Evolutionary conservation across 176 grass and related monocot species (phyloP), one percentile per base, ranked within the genome.

Genomic region (sorghum (Sorghum bicolor)): DNA sequence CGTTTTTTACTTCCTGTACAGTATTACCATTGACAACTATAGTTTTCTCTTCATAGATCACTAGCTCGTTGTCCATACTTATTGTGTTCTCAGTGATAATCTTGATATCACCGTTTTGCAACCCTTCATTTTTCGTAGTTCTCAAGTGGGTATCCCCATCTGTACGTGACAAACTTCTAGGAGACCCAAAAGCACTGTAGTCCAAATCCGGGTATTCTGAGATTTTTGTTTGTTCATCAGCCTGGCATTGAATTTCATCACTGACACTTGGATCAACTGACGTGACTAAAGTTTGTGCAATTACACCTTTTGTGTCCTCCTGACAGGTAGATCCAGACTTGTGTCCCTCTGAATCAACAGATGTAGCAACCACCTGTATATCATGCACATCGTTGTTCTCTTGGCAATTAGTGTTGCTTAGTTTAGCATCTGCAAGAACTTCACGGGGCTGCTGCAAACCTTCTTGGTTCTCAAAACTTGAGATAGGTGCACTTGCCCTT

Each of bases 21-120:
- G 87, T 44, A 73, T 91, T 82, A 37, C 82, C 90, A 77, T 86
- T 86, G 77, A 92, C 89, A 48, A 98, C 87, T 85, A 95, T 77
- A 58, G 94, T 95, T 92, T 98, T 98, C 87, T 95, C 95, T 76
- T 98, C 92, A 88, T 86, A 98, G 66, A 94, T 82, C 86, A 91
- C 48, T 26, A 78, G 75, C 58, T 84, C 74, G 47, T 91, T 84
- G 74, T 88, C 88, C 76, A 93, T 15, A 53, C 52, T 80, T 89
- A 90, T 74, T 74, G 37, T 84, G 12, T 88, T 92, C 47, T 92
- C 89, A 26, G 85, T 86, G 82, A 91, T 86, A 74, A 85, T 81
- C 85, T 92, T 93, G 53, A 85, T 80, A 85, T 64, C 82, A 88
- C 64, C 77, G 81, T 70, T 91, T 65, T 70, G 72, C 61, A 79